These are phyloP conservation scores for Sporobolomyces roseus DNA, from an alignment of 768 basidiomycete species.

Conservation along the genomic window DNA sequence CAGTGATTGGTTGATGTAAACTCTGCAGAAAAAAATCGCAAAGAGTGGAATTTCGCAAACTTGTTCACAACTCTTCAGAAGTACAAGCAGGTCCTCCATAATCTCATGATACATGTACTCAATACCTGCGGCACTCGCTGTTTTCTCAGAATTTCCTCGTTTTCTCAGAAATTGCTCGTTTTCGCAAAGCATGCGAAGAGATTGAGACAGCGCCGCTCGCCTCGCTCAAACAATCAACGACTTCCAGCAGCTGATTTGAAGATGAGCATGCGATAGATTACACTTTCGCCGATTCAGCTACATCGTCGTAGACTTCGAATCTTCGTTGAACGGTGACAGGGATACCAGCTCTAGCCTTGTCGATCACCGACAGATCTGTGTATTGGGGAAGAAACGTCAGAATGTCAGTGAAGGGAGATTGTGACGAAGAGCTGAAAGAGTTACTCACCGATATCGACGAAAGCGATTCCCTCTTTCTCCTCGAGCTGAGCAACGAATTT, in stretches of 20 bases:
- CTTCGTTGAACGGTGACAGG: slow-evolving; percentile 88
- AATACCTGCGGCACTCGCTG: too few relatives aligned
- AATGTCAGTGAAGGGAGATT: neutral
- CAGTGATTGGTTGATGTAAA: neutral
- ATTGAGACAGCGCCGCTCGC: too few relatives aligned
- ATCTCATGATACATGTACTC: too few relatives aligned
- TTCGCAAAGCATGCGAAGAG: too few relatives aligned
- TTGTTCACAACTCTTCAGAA: too few relatives aligned
- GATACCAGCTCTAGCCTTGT: slow-evolving; percentile 70
- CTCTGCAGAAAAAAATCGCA: neutral
- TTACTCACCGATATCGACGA: slow-evolving; percentile 70
- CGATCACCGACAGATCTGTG: slow-evolving; percentile 61
- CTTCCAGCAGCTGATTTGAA: too few relatives aligned
- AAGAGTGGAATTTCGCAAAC: too few relatives aligned
- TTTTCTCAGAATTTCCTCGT: too few relatives aligned
- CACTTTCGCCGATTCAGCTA: slow-evolving; percentile 46
- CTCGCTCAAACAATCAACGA: too few relatives aligned
- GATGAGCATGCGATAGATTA: neutral
- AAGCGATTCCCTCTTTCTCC: slow-evolving; percentile 73
- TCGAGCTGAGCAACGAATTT: slow-evolving; percentile 67
- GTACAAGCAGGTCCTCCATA: too few relatives aligned
- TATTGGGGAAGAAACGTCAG: too few relatives aligned
- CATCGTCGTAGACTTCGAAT: slow-evolving; percentile 85
- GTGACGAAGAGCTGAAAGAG: slow-evolving; percentile 30
- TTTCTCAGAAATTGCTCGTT: too few relatives aligned